phyloP scores from a whole-genome alignment of 345 rosid genomes.

The Adansonia digitata region DNA sequence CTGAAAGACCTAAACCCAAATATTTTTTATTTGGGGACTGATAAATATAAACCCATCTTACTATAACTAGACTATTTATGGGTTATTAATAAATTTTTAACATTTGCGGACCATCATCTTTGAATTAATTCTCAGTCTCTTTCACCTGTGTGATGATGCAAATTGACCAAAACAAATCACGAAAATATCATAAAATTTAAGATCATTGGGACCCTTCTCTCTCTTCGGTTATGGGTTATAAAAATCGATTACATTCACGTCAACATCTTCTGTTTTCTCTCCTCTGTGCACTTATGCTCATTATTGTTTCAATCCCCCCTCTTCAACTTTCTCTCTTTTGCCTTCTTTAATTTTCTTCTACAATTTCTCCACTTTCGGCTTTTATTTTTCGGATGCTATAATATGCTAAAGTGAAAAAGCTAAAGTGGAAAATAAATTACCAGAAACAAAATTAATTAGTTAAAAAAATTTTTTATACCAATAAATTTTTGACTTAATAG shows the following conservation, averaged over 20 bases:
- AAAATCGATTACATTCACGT: constrained; percentile 35
- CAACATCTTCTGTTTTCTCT: constrained; percentile 46
- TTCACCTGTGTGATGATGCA: not conserved
- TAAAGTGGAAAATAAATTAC: not conserved
- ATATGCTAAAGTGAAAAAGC: constrained; percentile 3
- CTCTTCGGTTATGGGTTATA: not conserved
- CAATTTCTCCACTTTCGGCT: constrained; percentile 18
- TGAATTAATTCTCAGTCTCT: not conserved
- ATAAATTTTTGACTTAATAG: too few relatives aligned
- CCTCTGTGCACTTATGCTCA: constrained; percentile 18
- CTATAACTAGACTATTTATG: too few relatives aligned
- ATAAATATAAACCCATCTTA: too few relatives aligned
- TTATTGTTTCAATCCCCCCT: constrained; percentile 7
- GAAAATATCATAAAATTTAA: not conserved
- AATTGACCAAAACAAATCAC: not conserved
- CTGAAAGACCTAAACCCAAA: too few relatives aligned
- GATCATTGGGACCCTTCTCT: not conserved
- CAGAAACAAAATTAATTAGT: too few relatives aligned
- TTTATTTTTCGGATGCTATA: constrained; percentile 14
- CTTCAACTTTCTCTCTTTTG: not conserved
- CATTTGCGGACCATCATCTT: not conserved
- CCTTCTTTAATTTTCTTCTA: not conserved
- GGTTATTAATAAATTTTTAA: too few relatives aligned
- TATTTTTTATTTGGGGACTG: too few relatives aligned
- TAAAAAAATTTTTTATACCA: too few relatives aligned